Conservation (phyloP, 2,329 filamentous ascomycete species). For the Alternaria infectoria region DNA sequence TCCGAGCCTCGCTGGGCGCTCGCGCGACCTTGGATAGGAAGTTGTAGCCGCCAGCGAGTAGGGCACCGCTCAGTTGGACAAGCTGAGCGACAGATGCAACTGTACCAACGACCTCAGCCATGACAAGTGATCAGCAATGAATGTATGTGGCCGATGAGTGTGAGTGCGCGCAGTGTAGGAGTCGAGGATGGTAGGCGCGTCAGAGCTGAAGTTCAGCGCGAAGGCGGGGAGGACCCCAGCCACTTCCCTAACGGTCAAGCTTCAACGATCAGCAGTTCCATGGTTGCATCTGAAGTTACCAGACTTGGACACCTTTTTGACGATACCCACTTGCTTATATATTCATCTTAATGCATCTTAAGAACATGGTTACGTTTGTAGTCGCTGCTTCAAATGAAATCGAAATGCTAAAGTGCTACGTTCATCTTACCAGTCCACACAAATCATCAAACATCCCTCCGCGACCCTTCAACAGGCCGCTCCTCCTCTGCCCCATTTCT, state of each 20-base stretch:
- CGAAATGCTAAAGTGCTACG: background rate
- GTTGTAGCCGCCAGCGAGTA: conserved; percentile 16
- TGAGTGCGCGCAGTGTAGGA: background rate
- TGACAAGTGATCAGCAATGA: fast-evolving
- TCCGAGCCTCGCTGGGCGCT: conserved; percentile 14
- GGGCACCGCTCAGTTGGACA: conserved; percentile 4
- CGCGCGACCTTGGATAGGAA: conserved; percentile 13
- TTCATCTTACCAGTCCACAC: fast-evolving
- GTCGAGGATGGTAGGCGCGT: background rate
- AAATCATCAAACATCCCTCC: conserved; percentile 1
- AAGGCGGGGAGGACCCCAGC: background rate
- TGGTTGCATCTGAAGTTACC: background rate
- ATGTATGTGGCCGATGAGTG: background rate
- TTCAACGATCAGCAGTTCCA: no score
- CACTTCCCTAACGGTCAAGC: background rate
- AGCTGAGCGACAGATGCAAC: conserved; percentile 14
- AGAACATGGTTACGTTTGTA: background rate
- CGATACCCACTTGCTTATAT: no score
- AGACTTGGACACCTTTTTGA: no score
- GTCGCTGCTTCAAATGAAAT: background rate
- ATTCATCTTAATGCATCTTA: no score
- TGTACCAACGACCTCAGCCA: conserved; percentile 7
- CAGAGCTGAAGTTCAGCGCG: background rate
- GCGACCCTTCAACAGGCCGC: background rate
- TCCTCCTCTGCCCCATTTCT: background rate